phyloP scores from a whole-genome alignment of 345 rosid genomes.

The Salix suchowensis region DNA sequence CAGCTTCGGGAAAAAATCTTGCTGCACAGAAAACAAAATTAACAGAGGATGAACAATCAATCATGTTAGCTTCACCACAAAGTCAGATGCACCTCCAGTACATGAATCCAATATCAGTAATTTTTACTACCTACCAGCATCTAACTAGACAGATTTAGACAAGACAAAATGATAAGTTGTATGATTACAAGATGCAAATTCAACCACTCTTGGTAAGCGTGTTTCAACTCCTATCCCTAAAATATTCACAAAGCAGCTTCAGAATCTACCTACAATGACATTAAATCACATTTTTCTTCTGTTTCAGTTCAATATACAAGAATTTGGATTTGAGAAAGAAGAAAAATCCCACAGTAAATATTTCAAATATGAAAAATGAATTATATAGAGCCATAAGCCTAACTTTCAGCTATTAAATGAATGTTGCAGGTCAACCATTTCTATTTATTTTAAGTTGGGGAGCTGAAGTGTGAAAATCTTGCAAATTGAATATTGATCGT shows the following conservation, averaged over 20 bases:
- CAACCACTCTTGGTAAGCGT: background rate
- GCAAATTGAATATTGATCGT: background rate
- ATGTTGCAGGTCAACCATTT: background rate
- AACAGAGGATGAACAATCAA: background rate
- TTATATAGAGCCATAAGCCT: background rate
- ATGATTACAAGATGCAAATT: background rate
- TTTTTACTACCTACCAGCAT: background rate
- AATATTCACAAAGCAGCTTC: background rate
- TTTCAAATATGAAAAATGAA: background rate
- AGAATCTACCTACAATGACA: background rate
- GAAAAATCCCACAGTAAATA: background rate
- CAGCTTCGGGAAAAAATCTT: constrained; percentile 65
- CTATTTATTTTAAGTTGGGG: background rate
- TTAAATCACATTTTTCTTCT: background rate
- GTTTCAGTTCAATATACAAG: background rate
- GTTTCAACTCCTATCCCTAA: background rate
- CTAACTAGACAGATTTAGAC: background rate
- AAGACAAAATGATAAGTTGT: background rate
- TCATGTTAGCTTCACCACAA: background rate
- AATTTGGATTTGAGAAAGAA: background rate
- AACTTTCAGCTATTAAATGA: background rate
- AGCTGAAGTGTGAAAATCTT: background rate
- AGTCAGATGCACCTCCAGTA: background rate
- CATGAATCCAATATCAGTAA: background rate
- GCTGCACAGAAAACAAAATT: constrained; percentile 42